Base-by-base conservation (phyloP, 2,329 filamentous ascomycete species). In the Aspergillus japonicus region DNA sequence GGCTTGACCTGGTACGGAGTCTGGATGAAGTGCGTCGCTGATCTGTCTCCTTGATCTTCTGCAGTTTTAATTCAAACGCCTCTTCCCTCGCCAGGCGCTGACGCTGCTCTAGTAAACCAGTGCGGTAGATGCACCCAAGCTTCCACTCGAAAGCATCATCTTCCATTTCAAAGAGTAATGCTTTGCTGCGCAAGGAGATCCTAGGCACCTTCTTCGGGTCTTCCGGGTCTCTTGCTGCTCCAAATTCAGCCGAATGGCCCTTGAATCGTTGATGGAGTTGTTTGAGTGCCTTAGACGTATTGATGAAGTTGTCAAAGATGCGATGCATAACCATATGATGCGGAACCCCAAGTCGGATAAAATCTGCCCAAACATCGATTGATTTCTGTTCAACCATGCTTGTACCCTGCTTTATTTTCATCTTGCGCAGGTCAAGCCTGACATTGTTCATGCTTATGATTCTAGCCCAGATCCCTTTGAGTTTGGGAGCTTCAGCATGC, bases 61-160 rank as follows among this genome's bases (percentile, higher is more conserved):
- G 96, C 14, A 89, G 84, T 74, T 99, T 99, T 60, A 96, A 81
- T 14, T 87, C 82, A 75, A 96, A 98, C 0, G 94, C 94, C 65
- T 96, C 92, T 73, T 96, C 92, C 48, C 95, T 87, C 4, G 94
- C 93, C 57, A 96, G 80, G 21, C 95, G 86, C 74, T 98, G 95
- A 72, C 89, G 88, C 75, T 98, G 94, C 74, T 99, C 95, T 57
- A 93, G 81, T 21, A 94, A 83, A 0, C 96, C 95, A 50, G 91
- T 87, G 33, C 94, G 88, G 74, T 98, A 99, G 54, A 99, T 99
- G 71, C 92, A 88, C 16, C 93, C 92, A 10, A 99, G 81, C 73
- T 97, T 98, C 91, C 93, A 99, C 74, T 99, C 95, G 69, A 99
- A 99, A 0, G 91, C 89, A 53, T 95, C 94, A 73, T 99, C 95